Percentiles rank a stretch among this genome's conserved stretches.
phyloP scores from a whole-genome alignment of 352 stramenopile species.

The Globisporangium nodosum region DNA sequence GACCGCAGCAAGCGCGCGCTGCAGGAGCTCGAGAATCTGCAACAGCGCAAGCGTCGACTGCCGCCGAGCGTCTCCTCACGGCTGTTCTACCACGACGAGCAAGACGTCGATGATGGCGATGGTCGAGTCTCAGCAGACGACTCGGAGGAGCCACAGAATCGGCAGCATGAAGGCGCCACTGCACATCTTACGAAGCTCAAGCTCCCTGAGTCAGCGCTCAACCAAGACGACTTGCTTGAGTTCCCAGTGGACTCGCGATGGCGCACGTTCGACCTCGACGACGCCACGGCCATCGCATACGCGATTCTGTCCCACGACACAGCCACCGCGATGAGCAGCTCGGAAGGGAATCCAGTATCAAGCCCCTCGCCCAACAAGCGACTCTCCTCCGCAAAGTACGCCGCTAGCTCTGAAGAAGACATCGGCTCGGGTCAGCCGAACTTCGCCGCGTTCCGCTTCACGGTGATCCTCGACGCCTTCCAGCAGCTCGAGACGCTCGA shows the following conservation, averaged over 20 bases:
- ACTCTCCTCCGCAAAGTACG: not conserved
- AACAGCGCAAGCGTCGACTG: conserved; percentile 14
- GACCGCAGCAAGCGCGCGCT: conserved; percentile 63
- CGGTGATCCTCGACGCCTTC: conserved; percentile 61
- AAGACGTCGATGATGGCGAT: not conserved
- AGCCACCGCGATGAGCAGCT: not conserved
- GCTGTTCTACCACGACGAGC: not conserved
- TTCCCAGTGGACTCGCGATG: conserved; percentile 35
- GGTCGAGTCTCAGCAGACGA: not conserved
- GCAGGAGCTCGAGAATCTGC: conserved; percentile 39
- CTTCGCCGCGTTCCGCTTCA: conserved; percentile 40
- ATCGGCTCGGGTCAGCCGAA: conserved; percentile 3
- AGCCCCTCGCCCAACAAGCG: not conserved
- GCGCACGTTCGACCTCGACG: conserved; percentile 39
- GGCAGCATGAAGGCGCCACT: not conserved
- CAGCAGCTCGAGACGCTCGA: conserved; percentile 56
- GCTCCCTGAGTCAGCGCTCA: conserved; percentile 4
- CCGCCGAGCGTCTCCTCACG: not conserved
- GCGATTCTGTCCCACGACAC: conserved; percentile 38
- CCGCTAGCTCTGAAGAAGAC: conserved; percentile 1
- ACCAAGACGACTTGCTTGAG: conserved; percentile 18
- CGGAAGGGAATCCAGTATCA: not conserved
- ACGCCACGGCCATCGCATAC: conserved; percentile 39
- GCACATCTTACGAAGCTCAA: not conserved
- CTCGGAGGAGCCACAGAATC: no score